Base-by-base conservation (phyloP, 139 green algal genomes). In the Coccomyxa sp. region DNA sequence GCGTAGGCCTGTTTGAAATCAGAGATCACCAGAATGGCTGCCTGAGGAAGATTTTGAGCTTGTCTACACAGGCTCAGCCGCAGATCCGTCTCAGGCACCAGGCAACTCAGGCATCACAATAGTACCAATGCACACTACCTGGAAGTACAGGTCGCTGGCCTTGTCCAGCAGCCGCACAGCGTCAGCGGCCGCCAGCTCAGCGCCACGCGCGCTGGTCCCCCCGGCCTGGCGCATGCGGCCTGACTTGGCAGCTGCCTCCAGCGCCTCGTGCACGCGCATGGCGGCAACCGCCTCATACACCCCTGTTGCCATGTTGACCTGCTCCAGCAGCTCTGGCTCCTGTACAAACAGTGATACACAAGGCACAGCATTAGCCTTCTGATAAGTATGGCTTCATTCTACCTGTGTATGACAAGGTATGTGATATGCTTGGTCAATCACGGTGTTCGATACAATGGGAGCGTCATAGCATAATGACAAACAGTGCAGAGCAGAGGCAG, bases 251-350 rank as follows among this genome's bases (percentile, higher is more conserved):
- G 58, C 37, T 68, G 79, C 70, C 70, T 12, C 31, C 58, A 87
- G 36, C 24, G 83, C 79, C 44, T 81, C 36, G 31, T 73, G 54
- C n/a, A 87, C 33, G 39, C 70, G 64, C 68, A 87, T 78, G 44
- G 73, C 71, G 0, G 75, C 83, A 12, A 82, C 40, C 18, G 70
- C 83, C 34, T 84, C 79, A 22, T 76, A 64, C 27, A 36, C 39
- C n/a, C 83, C 83, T 29, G 34, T 78, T 7, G 73, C 58, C 34
- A 71, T 80, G 14, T 79, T 78, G 6, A 87, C 68, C 75, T 87
- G 75, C 70, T 91, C 83, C 69, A 93, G 82, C 75, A 93, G 80
- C 75, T 89, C 89, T 6, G 89, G 85, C 81, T 93, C 89, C 89
- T 91, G 77, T 44, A 64, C 27, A 58, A 58, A 58, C 12, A 27